These are phyloP conservation scores for Termitomyces sp. DNA, from an alignment of 768 basidiomycete species.

Conservation along the genomic window DNA sequence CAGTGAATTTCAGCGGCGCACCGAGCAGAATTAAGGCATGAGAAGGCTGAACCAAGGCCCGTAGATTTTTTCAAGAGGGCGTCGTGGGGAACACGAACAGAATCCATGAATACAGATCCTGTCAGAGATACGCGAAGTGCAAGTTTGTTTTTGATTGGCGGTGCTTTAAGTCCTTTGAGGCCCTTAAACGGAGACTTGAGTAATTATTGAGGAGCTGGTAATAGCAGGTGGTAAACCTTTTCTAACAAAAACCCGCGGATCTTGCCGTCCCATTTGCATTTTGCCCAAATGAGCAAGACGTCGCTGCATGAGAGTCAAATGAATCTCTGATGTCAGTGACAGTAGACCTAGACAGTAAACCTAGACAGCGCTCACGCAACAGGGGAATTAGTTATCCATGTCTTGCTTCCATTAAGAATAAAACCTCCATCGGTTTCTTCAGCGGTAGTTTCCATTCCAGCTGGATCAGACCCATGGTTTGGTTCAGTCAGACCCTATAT, in stretches of 20 bases:
- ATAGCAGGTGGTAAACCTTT: slow-evolving; percentile 48
- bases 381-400: slow-evolving; percentile 95
- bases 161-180: slow-evolving; percentile 74
- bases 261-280: slow-evolving; percentile 90
- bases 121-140: slow-evolving; percentile 83
- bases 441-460: slow-evolving; percentile 95
- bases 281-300: slow-evolving; percentile 90
- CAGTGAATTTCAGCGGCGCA: slow-evolving; percentile 18
- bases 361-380: slow-evolving; percentile 57
- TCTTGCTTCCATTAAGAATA: slow-evolving; percentile 87
- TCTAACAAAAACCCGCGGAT: slow-evolving; percentile 88
- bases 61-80: slow-evolving; percentile 72
- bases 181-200: slow-evolving; percentile 44
- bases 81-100: slow-evolving; percentile 70
- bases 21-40: slow-evolving; percentile 88
- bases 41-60: slow-evolving; percentile 84
- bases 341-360: slow-evolving; percentile 8
- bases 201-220: not conserved
- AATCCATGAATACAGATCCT: slow-evolving; percentile 90
- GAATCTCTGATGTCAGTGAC: not conserved
- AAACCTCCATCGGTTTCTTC: slow-evolving; percentile 83
- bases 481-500: slow-evolving; percentile 89
- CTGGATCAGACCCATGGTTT: slow-evolving; percentile 94
- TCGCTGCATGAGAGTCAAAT: slow-evolving; percentile 45
- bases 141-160: slow-evolving; percentile 89